phyloP scores from a whole-genome alignment of 208 protist species.

The Trichomonas gallinae region DNA sequence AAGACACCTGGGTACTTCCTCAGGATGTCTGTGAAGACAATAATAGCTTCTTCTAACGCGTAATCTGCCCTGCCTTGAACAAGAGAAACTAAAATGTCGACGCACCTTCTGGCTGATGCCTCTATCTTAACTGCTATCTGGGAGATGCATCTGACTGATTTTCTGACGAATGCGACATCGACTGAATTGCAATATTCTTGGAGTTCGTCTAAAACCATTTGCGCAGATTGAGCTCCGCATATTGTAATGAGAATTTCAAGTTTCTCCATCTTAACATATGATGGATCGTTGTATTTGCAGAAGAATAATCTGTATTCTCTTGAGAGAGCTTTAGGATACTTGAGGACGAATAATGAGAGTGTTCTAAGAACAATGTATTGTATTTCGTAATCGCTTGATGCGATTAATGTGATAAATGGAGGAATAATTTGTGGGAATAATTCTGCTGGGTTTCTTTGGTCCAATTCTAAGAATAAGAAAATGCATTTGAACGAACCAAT shows the following conservation, averaged over 20 bases:
- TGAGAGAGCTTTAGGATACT: conserved; percentile 44
- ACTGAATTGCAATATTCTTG: conserved; percentile 82
- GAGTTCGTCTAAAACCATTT: conserved; percentile 66
- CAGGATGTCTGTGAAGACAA: conserved; percentile 85
- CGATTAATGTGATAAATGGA: conserved; percentile 65
- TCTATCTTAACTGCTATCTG: conserved; percentile 89
- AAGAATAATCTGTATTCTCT: conserved; percentile 71
- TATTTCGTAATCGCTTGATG: conserved; percentile 72
- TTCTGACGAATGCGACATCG: conserved; percentile 85
- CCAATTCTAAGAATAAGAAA: conserved; percentile 51
- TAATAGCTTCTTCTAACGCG: conserved; percentile 79
- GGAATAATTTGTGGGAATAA: conserved; percentile 58
- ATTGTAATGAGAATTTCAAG: conserved; percentile 79
- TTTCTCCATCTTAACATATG: conserved; percentile 94
- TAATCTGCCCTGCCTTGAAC: conserved; percentile 66
- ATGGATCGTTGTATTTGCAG: conserved; percentile 88
- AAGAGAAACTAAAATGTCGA: conserved; percentile 68
- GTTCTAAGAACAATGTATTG: conserved; percentile 95
- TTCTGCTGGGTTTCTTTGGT: conserved; percentile 50
- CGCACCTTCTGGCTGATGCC: conserved; percentile 62
- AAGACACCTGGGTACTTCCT: conserved; percentile 68
- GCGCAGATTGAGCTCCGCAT: conserved; percentile 63
- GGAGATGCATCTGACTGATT: conserved; percentile 77
- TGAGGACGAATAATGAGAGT: conserved; percentile 90
- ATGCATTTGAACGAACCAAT: conserved; percentile 82